These are phyloP conservation scores for Pinguiococcus pyrenoidosus DNA, from an alignment of 108 stramenopile species.

Conservation along the genomic window DNA sequence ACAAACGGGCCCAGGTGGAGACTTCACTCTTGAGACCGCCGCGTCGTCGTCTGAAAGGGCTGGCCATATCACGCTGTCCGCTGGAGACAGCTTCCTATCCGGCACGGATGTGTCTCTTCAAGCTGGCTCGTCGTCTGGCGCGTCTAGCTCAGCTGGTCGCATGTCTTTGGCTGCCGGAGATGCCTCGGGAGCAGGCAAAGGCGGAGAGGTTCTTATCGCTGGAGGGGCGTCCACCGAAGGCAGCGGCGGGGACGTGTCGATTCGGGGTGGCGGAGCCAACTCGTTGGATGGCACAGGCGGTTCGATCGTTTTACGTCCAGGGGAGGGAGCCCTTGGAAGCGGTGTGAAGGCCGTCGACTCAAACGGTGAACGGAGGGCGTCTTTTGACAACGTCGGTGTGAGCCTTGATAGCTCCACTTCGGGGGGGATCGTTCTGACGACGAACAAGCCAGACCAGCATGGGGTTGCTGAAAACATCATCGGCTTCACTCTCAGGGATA, in stretches of 20 bases:
- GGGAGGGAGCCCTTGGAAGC: not conserved
- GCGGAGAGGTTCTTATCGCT: not conserved
- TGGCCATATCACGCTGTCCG: too few relatives aligned
- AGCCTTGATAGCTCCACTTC: not conserved
- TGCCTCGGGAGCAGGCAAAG: too few relatives aligned
- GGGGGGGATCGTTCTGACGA: not conserved
- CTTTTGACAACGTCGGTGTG: not conserved
- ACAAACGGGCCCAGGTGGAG: too few relatives aligned
- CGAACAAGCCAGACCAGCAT: not conserved
- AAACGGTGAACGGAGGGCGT: not conserved
- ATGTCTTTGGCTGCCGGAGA: too few relatives aligned
- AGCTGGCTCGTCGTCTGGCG: too few relatives aligned
- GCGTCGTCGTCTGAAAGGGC: too few relatives aligned
- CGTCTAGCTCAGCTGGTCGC: too few relatives aligned
- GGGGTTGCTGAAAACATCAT: not conserved
- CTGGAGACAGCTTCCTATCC: too few relatives aligned
- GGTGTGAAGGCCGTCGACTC: not conserved
- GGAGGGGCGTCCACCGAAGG: not conserved
- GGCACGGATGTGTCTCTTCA: too few relatives aligned
- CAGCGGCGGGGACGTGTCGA: slow-evolving; percentile 16
- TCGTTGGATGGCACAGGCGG: not conserved
- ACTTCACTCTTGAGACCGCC: too few relatives aligned
- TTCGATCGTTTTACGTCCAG: not conserved
- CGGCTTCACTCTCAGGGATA: not conserved
- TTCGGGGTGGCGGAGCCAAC: slow-evolving; percentile 18